phyloP scores from a whole-genome alignment of 2,329 filamentous ascomycete genomes.

The Corynespora cassiicola region DNA sequence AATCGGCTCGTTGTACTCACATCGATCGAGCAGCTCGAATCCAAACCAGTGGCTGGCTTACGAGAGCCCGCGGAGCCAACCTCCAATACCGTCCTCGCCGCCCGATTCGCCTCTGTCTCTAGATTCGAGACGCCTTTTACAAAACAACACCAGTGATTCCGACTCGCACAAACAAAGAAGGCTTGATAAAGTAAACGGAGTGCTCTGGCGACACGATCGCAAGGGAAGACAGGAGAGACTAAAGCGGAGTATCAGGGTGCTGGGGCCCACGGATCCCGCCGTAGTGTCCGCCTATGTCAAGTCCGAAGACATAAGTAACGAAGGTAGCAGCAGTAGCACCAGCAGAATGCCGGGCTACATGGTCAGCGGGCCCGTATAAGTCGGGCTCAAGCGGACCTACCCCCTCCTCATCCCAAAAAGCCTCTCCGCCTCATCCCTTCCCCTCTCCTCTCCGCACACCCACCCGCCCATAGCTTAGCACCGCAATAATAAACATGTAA shows the following conservation, averaged over 20 bases:
- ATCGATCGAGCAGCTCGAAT: slow-evolving; percentile 11
- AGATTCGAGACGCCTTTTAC: neutral
- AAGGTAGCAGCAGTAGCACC: neutral
- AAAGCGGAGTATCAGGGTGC: slow-evolving; percentile 38
- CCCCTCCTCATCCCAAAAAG: too few relatives aligned
- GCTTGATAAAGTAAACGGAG: slow-evolving; percentile 30
- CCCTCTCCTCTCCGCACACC: too few relatives aligned
- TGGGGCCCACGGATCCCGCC: slow-evolving; percentile 35
- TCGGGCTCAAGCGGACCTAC: too few relatives aligned
- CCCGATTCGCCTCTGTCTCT: neutral
- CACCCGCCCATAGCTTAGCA: too few relatives aligned
- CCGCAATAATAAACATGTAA: too few relatives aligned
- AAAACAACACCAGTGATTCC: neutral
- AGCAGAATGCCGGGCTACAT: slow-evolving; percentile 13
- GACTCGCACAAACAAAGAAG: slow-evolving; percentile 16
- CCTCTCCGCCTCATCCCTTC: too few relatives aligned
- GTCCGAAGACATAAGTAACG: neutral
- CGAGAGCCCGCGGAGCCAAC: slow-evolving; percentile 12
- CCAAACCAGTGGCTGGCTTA: slow-evolving; percentile 14
- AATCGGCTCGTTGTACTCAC: slow-evolving; percentile 10
- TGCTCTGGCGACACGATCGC: slow-evolving; percentile 24
- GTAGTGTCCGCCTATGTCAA: slow-evolving; percentile 20
- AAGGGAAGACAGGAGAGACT: slow-evolving; percentile 32
- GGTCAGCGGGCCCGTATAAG: slow-evolving; percentile 5
- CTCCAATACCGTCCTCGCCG: slow-evolving; percentile 5